Base-by-base conservation (phyloP, 2,329 filamentous ascomycete species). In the Arthrobotrys conoides region DNA sequence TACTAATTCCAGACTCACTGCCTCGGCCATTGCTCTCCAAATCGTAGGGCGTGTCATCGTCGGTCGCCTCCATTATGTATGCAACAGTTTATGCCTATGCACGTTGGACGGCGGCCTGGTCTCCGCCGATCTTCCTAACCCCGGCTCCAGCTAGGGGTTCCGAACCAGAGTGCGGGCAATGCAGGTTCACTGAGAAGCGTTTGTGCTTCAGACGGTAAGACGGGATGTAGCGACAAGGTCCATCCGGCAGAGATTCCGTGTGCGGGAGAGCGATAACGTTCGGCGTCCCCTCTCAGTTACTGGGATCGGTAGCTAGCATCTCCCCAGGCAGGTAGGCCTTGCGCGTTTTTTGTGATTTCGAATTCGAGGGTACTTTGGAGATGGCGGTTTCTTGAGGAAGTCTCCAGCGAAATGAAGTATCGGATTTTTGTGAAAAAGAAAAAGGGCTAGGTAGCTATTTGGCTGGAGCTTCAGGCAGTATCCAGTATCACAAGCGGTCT, bases 241-340 rank as follows among this genome's bases (percentile, higher is more conserved):
- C 67, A 77, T 77, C 67, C 73, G 67, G 73, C 73, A 77, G 73
- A 77, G 73, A 71, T 77, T 71, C 73, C 67, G 73, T 67, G 73
- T 77, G 73, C 61, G 67, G 67, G 73, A 61, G 67, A 71, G 72
- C 72, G 41, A 71, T 77, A 66, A 33, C 44, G 66, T 70, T 63
- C 71, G 55, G 73, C 63, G 73, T 71, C 46, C 63, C 66, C 38
- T 59, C 67, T 77, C 61, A 77, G 61, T 77, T 67, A 61, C 73
- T 61, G 55, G 67, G 73, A 77, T 77, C 49, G 51, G 53, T 61
- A 55, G 53, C 73, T 61, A 77, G 73, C 73, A 77, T 77, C 73
- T 77, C 72, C 66, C 72, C 67, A 71, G 67, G 70, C 27, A 24
- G 30, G 33, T 66, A 33, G 59, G 20, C 61, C 59, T 61, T 67